phyloP scores from a whole-genome alignment of 192 early-diverging fungal species.

The Obelidium mucronatum region DNA sequence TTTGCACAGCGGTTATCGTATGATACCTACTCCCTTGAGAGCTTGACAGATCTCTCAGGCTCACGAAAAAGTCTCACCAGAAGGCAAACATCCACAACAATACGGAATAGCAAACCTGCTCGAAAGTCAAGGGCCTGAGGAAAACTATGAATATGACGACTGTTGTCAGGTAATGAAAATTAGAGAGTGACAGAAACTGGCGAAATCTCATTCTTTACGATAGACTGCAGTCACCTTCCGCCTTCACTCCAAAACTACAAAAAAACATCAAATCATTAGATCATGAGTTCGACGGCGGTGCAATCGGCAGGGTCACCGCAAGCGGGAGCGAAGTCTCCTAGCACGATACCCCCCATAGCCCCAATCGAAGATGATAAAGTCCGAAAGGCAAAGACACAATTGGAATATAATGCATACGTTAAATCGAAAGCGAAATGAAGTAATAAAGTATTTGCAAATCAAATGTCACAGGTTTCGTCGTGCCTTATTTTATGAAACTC shows the following conservation, averaged over 20 bases:
- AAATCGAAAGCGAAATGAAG: constrained; percentile 7
- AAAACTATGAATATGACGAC: constrained; percentile 32
- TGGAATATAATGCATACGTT: constrained; percentile 40
- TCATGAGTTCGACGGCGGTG: constrained; percentile 5
- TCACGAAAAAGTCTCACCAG: constrained; percentile 19
- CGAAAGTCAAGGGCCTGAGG: constrained; percentile 1
- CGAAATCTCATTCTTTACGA: neutral
- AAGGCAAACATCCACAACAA: neutral
- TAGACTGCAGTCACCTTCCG: constrained; percentile 28
- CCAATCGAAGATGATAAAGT: constrained; percentile 21
- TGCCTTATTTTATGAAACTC: neutral
- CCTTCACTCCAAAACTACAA: constrained; percentile 34
- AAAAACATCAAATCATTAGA: neutral
- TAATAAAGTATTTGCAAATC: neutral
- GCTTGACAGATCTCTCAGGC: neutral
- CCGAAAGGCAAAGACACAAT: constrained; percentile 24
- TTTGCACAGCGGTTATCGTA: constrained; percentile 29
- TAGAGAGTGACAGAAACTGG: too few relatives aligned
- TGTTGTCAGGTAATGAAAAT: constrained; percentile 31
- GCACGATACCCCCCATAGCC: neutral
- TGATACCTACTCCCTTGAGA: constrained; percentile 19
- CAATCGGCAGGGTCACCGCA: neutral
- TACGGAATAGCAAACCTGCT: neutral
- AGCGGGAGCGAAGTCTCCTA: neutral
- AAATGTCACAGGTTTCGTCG: neutral